Evolutionary conservation across 2,329 filamentous ascomycete genomes (phyloP), one percentile per base, ranked within the genome.

Genomic region (Domatiomyces globalis): DNA sequence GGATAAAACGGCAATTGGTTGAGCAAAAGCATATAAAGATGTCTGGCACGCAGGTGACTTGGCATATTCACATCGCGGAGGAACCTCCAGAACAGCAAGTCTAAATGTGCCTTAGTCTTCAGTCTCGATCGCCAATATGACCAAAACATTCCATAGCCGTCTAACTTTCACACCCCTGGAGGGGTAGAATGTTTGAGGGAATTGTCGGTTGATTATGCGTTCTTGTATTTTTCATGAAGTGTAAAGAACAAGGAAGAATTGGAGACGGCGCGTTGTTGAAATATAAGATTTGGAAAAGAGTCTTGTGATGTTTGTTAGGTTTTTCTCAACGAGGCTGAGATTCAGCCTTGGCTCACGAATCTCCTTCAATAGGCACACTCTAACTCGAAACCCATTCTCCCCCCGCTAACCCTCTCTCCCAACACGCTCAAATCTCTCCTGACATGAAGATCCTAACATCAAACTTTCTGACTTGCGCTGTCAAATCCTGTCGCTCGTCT

Each of bases 391-490:
- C 25, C n/a, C 42, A 51, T 44, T 20, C 43, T 19, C 42, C 39
- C 39, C 39, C 46, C 27, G 8, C 22, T n/a, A n/a, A n/a, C n/a
- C n/a, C n/a, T n/a, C n/a, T n/a, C n/a, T n/a, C n/a, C n/a, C n/a
- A n/a, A n/a, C 22, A 47, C 22, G 4, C 20, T 45, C 22, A 12
- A n/a, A 48, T 19, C 29, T 19, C 47, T 20, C n/a, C 18, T 51
- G 67, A 60, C 54, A 98, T 98, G 92, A 96, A 96, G 70, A 75
- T 96, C 56, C 80, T 96, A 49, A 95, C 88, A 55, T 83, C 94
- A 63, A 96, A 96, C 71, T 98, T 98, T 70, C 75, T 96, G 58
- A 92, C 87, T 63, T 98, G 92, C 75, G 90, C 92, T 56, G 85
- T 94, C 66, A 96, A 95, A 75, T 76, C 85, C 51, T 98, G 92